phyloP scores from a whole-genome alignment of 345 rosid species.

The Eucalyptus victrix region DNA sequence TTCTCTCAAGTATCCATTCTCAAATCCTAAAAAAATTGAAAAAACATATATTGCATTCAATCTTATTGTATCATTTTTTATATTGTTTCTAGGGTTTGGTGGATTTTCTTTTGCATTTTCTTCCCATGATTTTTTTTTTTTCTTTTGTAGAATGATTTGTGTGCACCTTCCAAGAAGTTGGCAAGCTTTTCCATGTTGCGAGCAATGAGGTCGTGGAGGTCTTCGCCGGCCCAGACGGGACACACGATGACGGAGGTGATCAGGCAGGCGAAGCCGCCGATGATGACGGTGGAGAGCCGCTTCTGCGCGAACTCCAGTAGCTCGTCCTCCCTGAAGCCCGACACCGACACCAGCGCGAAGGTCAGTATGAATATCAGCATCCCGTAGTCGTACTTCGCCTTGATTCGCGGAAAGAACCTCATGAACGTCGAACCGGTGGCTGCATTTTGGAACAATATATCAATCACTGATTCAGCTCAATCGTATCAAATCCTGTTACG shows the following conservation, averaged over 20 bases:
- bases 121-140: not conserved
- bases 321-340: conserved; percentile 51
- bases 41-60: not conserved
- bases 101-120: not conserved
- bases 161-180: conserved; percentile 44
- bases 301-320: conserved; percentile 32
- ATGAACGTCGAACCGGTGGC: conserved; percentile 53
- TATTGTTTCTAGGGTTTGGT: not conserved
- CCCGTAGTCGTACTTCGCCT: conserved; percentile 84
- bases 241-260: conserved; percentile 31
- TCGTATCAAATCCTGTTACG: not conserved
- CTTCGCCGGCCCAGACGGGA: conserved; percentile 71
- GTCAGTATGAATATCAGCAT: conserved; percentile 66
- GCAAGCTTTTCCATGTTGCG: conserved; percentile 45
- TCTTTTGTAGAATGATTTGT: not conserved
- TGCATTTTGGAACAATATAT: not conserved
- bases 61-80: not conserved
- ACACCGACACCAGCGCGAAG: conserved; percentile 57
- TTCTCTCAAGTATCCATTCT: conserved; percentile 26
- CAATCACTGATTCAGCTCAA: not conserved
- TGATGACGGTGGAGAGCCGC: conserved; percentile 53
- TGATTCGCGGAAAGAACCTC: conserved; percentile 61
- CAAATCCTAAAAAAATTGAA: conserved; percentile 24
- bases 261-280: conserved; percentile 43
- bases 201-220: conserved; percentile 41